Percentiles rank a stretch among this genome's conserved stretches.
These are phyloP conservation scores for Alternaria postmessia DNA, from an alignment of 2,329 filamentous ascomycete species.

Conservation along the genomic window DNA sequence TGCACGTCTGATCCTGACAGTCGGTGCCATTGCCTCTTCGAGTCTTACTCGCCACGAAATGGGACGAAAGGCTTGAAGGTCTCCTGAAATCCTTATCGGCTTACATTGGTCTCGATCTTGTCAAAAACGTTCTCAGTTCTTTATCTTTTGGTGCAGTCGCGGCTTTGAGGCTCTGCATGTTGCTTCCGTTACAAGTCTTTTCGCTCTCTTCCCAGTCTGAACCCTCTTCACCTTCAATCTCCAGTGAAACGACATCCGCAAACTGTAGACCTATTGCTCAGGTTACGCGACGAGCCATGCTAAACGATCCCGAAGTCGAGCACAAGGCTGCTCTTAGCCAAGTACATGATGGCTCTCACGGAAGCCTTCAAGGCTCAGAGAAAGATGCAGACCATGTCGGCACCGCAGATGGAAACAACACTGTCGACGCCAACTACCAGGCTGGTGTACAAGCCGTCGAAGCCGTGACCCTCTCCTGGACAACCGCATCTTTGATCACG, in stretches of 20 bases:
- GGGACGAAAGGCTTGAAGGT: background rate
- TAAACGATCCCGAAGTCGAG: background rate
- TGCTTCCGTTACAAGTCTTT: background rate
- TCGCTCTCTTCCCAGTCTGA: background rate
- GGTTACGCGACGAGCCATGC: background rate
- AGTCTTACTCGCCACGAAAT: background rate
- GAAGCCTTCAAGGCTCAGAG: background rate
- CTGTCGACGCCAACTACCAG: background rate
- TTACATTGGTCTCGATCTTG: background rate
- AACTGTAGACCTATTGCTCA: background rate
- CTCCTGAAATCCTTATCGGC: background rate
- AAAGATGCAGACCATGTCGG: background rate
- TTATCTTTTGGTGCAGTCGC: background rate
- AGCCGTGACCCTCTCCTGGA: slow-evolving; percentile 10
- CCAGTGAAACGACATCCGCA: background rate
- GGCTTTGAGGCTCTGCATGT: background rate
- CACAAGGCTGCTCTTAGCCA: background rate
- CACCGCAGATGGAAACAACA: background rate
- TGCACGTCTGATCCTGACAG: slow-evolving; percentile 1
- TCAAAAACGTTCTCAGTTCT: background rate
- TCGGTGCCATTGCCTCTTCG: background rate
- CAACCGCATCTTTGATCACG: slow-evolving; percentile 4
- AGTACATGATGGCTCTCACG: background rate
- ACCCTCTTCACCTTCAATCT: background rate
- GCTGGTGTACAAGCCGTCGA: slow-evolving; percentile 11